Evolutionary conservation across 257 asterid species (phyloP).

Genomic region (Verbena officinalis): DNA sequence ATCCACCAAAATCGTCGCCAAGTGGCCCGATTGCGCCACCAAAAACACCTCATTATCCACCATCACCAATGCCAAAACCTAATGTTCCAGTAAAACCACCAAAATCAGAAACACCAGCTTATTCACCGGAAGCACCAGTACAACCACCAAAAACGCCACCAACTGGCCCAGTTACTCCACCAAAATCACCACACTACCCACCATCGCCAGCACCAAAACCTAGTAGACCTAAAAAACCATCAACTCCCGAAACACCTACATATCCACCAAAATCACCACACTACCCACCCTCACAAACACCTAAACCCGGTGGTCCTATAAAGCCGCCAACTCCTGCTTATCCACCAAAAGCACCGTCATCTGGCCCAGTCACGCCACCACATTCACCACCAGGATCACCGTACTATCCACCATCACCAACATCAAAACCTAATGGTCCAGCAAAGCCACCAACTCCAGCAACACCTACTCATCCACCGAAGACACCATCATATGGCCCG

Average conservation of each 20-base stretch:
- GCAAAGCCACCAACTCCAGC: constrained; percentile 20
- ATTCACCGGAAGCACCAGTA: too few relatives aligned
- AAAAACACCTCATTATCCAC: constrained; percentile 5
- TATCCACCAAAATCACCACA: constrained; percentile 30
- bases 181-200: constrained; percentile 22
- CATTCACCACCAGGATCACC: background rate
- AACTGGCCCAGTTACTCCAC: background rate
- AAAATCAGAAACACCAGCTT: constrained; percentile 18
- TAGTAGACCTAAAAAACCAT: constrained; percentile 15
- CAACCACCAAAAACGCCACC: constrained; percentile 31
- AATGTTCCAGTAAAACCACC: constrained; percentile 8
- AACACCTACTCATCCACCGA: constrained; percentile 21
- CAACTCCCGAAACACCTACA: constrained; percentile 6
- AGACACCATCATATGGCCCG: constrained; percentile 23
- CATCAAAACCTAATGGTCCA: constrained; percentile 25
- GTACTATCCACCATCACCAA: constrained; percentile 11
- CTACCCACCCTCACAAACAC: constrained; percentile 22
- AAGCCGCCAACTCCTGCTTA: constrained; percentile 7
- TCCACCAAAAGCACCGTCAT: constrained; percentile 27
- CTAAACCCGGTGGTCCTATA: background rate
- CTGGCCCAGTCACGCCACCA: constrained; percentile 15
- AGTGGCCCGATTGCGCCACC: constrained; percentile 31
- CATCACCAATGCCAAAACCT: too few relatives aligned
- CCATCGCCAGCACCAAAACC: constrained; percentile 27
- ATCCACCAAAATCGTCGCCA: constrained; percentile 33